Conservation (phyloP, 2,329 filamentous ascomycete species). For the Claviceps maximensis region DNA sequence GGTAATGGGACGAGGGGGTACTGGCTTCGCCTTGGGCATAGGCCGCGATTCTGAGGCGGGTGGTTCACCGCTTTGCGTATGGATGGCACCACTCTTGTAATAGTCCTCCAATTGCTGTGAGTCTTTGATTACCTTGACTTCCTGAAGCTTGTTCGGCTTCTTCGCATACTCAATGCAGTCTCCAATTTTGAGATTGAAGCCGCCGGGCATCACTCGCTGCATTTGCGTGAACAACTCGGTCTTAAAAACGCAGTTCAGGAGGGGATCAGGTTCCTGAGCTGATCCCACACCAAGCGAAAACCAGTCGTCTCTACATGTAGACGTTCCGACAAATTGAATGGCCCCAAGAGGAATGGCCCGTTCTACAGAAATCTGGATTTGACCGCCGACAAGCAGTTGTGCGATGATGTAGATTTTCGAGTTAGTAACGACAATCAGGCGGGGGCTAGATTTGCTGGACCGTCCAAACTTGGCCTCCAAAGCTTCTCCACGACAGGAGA, state of each 20-base stretch:
- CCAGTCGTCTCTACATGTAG: slow-evolving; percentile 85
- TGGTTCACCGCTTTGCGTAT: slow-evolving; percentile 73
- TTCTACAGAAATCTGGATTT: slow-evolving; percentile 70
- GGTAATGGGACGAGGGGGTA: slow-evolving; percentile 81
- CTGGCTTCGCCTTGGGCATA: slow-evolving; percentile 75
- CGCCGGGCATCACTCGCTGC: slow-evolving; percentile 63
- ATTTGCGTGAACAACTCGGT: slow-evolving; percentile 95
- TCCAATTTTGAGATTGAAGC: slow-evolving; percentile 70
- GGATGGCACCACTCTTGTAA: slow-evolving; percentile 89
- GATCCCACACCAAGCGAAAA: slow-evolving; percentile 87
- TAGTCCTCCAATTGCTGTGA: slow-evolving; percentile 62
- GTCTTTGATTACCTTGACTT: slow-evolving; percentile 85
- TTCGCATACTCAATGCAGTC: slow-evolving; percentile 90
- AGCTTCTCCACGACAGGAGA: slow-evolving; percentile 83
- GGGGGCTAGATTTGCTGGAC: slow-evolving; percentile 83
- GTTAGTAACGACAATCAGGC: slow-evolving; percentile 72
- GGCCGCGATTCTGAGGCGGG: slow-evolving; percentile 70
- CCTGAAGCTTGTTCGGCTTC: slow-evolving; percentile 84
- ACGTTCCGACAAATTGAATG: slow-evolving; percentile 77
- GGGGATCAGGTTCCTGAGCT: slow-evolving; percentile 81
- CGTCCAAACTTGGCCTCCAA: slow-evolving; percentile 91
- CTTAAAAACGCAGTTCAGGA: slow-evolving; percentile 88
- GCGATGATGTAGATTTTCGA: slow-evolving; percentile 82
- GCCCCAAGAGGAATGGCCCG: slow-evolving; percentile 70
- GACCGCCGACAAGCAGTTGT: slow-evolving; percentile 69